Percentiles rank a stretch among this genome's conserved stretches.
Evolutionary conservation across 2,329 filamentous ascomycete genomes (phyloP).

Genomic region (Xylaria sp.): DNA sequence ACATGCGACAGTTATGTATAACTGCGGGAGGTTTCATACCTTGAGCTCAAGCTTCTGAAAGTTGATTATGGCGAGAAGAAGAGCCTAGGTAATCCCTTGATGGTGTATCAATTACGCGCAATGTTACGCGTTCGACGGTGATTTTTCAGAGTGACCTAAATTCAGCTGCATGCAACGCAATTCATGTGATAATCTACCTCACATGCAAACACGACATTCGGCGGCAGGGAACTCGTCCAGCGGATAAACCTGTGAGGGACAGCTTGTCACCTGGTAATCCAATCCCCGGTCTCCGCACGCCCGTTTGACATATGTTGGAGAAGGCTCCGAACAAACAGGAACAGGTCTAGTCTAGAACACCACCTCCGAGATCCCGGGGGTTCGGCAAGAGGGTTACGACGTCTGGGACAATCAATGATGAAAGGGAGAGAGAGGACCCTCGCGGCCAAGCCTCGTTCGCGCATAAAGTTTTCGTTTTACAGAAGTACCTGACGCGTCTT

Average conservation of each 20-base stretch:
- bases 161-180: background rate
- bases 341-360: background rate
- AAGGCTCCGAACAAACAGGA: background rate
- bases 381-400: background rate
- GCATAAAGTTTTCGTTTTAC: background rate
- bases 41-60: background rate
- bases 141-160: background rate
- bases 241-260: background rate
- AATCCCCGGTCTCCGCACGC: background rate
- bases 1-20: no score
- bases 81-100: background rate
- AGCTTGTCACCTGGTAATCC: background rate
- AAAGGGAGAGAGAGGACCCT: background rate
- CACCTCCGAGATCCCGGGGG: background rate
- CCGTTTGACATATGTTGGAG: background rate
- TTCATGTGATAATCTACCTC: background rate
- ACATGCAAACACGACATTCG: background rate
- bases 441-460: background rate
- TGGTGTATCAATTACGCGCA: background rate
- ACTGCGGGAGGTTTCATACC: background rate
- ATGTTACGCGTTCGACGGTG: background rate
- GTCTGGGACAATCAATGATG: background rate
- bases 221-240: background rate
- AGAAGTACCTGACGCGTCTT: background rate
- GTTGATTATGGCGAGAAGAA: no score